Evolutionary conservation across 2,329 filamentous ascomycete genomes (phyloP).

Genomic region (Rosellinia necatrix): DNA sequence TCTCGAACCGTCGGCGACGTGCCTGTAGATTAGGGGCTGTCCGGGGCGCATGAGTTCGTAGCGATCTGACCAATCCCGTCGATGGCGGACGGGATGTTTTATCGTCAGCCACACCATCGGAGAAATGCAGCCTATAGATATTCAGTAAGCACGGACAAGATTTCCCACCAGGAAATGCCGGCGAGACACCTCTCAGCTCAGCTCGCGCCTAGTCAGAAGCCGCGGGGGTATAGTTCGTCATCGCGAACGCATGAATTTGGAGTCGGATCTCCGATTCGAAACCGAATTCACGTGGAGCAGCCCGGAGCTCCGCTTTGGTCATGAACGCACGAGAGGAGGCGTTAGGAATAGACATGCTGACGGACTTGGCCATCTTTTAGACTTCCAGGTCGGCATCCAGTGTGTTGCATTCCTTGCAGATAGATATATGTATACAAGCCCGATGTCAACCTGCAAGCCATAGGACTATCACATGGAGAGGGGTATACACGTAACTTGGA

Average conservation of each 20-base stretch:
- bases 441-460: too few relatives aligned
- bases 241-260: slow-evolving; percentile 19
- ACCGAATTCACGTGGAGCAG: background rate
- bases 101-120: slow-evolving; percentile 10
- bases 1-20: background rate
- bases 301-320: background rate
- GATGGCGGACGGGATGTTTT: background rate
- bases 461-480: too few relatives aligned
- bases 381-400: too few relatives aligned
- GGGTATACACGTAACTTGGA: too few relatives aligned
- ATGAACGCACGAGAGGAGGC: background rate
- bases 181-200: background rate
- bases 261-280: slow-evolving; percentile 16
- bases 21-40: background rate
- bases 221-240: background rate
- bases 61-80: background rate
- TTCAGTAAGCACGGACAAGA: slow-evolving; percentile 6
- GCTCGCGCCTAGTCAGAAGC: background rate
- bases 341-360: too few relatives aligned
- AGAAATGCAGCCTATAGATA: slow-evolving; percentile 2
- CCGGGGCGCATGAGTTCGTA: background rate
- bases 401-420: too few relatives aligned
- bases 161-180: background rate
- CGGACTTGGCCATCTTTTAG: too few relatives aligned
- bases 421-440: too few relatives aligned